phyloP scores from a whole-genome alignment of 352 stramenopile species.

The Phytophthora capsici region DNA sequence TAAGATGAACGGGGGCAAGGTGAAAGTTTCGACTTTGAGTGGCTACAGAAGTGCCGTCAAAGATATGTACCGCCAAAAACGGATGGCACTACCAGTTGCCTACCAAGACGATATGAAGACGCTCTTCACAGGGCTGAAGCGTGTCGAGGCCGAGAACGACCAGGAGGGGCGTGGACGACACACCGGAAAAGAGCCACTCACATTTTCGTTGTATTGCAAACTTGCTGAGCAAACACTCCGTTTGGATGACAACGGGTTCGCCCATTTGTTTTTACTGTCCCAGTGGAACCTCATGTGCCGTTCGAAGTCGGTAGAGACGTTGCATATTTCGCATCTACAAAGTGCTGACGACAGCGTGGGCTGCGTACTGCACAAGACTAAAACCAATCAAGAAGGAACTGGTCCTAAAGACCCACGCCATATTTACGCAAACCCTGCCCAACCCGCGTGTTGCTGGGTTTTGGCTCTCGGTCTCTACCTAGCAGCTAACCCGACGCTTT shows the following conservation, averaged over 20 bases:
- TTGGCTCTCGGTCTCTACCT: conserved; percentile 1
- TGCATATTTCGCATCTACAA: conserved; percentile 10
- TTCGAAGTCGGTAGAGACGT: conserved; percentile 4
- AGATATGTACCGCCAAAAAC: neutral
- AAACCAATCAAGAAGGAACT: conserved; percentile 10
- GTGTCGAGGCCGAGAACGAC: neutral
- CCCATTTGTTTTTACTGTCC: conserved; percentile 6
- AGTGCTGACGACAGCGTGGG: conserved; percentile 1
- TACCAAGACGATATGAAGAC: neutral
- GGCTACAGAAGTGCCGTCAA: neutral
- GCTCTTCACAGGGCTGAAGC: neutral
- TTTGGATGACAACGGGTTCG: conserved; percentile 5
- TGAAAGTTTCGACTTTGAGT: neutral
- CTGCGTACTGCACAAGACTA: neutral
- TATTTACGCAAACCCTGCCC: conserved; percentile 18
- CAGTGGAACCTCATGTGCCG: conserved; percentile 21
- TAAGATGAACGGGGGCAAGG: conserved; percentile 2
- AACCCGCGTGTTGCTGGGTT: conserved; percentile 9
- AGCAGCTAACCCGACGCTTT: neutral
- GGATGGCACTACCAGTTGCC: neutral
- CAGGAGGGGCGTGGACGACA: neutral
- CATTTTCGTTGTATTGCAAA: conserved; percentile 4
- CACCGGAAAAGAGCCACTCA: conserved; percentile 1
- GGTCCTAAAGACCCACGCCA: conserved; percentile 20
- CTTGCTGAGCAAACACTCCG: neutral